phyloP scores from a whole-genome alignment of 441 rosid species.

The Aquilaria agallochum region DNA sequence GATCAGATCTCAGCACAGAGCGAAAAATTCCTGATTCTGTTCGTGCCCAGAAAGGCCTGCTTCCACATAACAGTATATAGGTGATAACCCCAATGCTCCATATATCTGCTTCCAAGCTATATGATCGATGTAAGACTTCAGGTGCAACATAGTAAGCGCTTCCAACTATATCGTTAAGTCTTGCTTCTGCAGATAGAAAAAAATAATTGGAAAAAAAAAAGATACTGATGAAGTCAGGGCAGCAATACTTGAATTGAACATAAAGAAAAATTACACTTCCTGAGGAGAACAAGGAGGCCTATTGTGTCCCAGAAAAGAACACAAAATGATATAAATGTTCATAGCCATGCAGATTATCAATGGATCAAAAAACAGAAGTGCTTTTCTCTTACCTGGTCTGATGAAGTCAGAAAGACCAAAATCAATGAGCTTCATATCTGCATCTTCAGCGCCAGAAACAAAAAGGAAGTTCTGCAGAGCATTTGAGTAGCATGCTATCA shows the following conservation, averaged over 20 bases:
- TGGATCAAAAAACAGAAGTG: constrained; percentile 3
- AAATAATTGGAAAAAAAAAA: neutral
- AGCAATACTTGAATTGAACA: too few species aligned
- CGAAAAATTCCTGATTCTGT: constrained; percentile 97
- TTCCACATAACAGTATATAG: constrained; percentile 90
- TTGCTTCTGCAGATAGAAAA: constrained; percentile 50
- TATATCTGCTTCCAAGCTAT: constrained; percentile 84
- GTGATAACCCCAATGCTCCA: constrained; percentile 96
- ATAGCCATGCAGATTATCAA: neutral
- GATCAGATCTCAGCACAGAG: constrained; percentile 86
- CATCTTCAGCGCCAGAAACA: constrained; percentile 67
- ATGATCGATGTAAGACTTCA: constrained; percentile 94
- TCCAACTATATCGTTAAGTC: constrained; percentile 93
- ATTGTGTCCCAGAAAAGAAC: neutral
- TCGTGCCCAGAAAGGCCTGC: constrained; percentile 97
- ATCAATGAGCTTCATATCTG: constrained; percentile 88
- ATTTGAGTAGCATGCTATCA: neutral
- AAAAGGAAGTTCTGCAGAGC: constrained; percentile 79
- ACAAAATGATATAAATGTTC: neutral
- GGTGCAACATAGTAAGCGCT: constrained; percentile 98
- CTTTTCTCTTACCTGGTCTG: constrained; percentile 56
- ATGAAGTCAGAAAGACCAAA: constrained; percentile 93
- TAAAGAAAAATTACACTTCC: too few species aligned
- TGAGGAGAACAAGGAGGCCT: too few species aligned
- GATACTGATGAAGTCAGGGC: too few species aligned